Evolutionary conservation across 2,329 filamentous ascomycete genomes (phyloP).

Genomic region (Monosporascus sp.): DNA sequence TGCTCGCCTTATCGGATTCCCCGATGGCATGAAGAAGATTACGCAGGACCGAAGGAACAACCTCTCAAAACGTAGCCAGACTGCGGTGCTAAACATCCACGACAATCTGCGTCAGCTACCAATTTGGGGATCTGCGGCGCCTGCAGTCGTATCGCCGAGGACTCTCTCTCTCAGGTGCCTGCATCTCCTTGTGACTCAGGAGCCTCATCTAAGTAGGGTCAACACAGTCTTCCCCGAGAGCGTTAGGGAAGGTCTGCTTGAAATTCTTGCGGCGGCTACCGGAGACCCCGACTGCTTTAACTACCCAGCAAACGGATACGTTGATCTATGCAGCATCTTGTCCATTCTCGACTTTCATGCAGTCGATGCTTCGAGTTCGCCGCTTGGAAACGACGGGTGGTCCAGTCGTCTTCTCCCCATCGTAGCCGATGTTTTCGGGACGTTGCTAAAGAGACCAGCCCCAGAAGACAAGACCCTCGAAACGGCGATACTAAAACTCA

Average conservation of each 20-base stretch:
- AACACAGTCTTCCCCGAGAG: constrained; percentile 44
- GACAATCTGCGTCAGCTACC: constrained; percentile 44
- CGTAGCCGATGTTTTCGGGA: constrained; percentile 43
- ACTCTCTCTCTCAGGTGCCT: constrained; percentile 60
- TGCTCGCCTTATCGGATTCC: constrained; percentile 45
- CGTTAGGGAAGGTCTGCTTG: constrained; percentile 46
- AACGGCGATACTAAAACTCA: constrained; percentile 59
- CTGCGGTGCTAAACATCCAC: constrained; percentile 51
- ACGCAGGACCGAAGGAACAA: constrained; percentile 62
- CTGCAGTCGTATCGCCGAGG: constrained; percentile 54
- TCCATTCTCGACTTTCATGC: constrained; percentile 53
- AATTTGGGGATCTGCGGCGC: constrained; percentile 55
- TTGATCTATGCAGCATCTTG: constrained; percentile 36
- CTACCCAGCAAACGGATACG: constrained; percentile 27
- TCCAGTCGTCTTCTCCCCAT: constrained; percentile 45
- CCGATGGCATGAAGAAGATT: constrained; percentile 55
- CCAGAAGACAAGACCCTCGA: constrained; percentile 36
- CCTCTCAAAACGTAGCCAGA: constrained; percentile 61
- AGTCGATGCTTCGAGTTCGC: constrained; percentile 40
- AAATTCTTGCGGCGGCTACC: constrained; percentile 34
- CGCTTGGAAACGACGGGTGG: constrained; percentile 36
- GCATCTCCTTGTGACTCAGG: constrained; percentile 50
- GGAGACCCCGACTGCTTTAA: constrained; percentile 31
- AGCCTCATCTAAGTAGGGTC: constrained; percentile 42
- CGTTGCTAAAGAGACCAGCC: constrained; percentile 30